Evolutionary conservation across 2,329 filamentous ascomycete genomes (phyloP).

Genomic region (Coniochaeta hoffmannii): DNA sequence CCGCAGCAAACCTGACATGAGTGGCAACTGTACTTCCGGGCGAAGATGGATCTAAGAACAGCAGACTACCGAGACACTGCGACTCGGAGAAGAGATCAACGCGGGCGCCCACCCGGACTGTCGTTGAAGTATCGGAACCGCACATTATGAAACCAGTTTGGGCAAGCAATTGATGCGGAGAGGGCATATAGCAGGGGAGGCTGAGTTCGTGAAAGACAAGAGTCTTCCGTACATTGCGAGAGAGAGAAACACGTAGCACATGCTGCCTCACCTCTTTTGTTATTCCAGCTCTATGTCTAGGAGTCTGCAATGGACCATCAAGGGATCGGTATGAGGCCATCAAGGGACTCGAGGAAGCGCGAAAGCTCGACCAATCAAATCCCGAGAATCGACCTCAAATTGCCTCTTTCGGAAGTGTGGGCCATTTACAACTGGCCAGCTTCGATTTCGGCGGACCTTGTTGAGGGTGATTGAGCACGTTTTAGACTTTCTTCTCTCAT

Average conservation of each 20-base stretch:
- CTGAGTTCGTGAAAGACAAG: neutral
- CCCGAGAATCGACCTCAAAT: neutral
- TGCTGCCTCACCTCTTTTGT: too few species aligned
- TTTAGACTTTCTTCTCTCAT: neutral
- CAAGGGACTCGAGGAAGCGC: neutral
- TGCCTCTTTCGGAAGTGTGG: constrained; percentile 1
- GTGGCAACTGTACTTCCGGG: constrained; percentile 13
- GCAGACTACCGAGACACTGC: constrained; percentile 12
- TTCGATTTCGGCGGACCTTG: neutral
- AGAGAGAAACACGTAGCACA: too few species aligned
- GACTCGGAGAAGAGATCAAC: constrained; percentile 15
- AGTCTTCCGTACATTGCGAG: too few species aligned
- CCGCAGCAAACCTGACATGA: constrained; percentile 13
- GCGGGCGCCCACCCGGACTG: constrained; percentile 16
- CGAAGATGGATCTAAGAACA: constrained; percentile 15
- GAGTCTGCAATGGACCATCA: too few species aligned
- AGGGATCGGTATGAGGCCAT: neutral
- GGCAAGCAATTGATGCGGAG: too few species aligned
- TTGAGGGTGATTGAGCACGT: neutral
- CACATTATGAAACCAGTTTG: constrained; percentile 11
- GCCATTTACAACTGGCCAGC: neutral
- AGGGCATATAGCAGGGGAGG: too few species aligned
- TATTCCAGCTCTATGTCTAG: too few species aligned
- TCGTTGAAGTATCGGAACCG: constrained; percentile 10
- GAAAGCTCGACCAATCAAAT: neutral